These are phyloP conservation scores for Candida sanyaensis DNA, from an alignment of 1,139 yeast genomes.

Conservation along the genomic window DNA sequence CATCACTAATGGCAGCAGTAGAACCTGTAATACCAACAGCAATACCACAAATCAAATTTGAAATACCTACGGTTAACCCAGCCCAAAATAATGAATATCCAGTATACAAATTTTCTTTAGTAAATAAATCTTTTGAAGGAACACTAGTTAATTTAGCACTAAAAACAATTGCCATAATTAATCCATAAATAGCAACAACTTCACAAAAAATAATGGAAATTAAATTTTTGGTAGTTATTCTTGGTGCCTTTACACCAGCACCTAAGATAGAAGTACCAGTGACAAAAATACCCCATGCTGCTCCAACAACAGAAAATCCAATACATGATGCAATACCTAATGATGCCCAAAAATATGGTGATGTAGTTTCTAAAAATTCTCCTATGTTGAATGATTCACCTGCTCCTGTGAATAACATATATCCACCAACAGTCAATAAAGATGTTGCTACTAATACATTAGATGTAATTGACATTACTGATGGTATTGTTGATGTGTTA, in stretches of 20 bases:
- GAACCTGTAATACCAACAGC: conserved; percentile 98
- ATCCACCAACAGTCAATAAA: conserved; percentile 46
- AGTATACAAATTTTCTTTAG: conserved; percentile 89
- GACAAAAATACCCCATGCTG: conserved; percentile 98
- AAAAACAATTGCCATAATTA: conserved; percentile 97
- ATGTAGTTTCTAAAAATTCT: conserved; percentile 76
- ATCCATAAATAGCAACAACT: conserved; percentile 97
- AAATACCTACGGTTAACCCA: conserved; percentile 91
- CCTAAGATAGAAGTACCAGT: conserved; percentile 95
- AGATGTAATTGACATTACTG: conserved; percentile 13
- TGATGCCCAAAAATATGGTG: conserved; percentile 97
- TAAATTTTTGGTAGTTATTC: conserved; percentile 95
- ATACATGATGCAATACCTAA: conserved; percentile 92
- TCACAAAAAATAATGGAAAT: conserved; percentile 98
- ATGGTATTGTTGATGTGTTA: neutral
- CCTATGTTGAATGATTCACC: conserved; percentile 94
- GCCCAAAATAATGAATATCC: conserved; percentile 98
- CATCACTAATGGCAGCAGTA: conserved; percentile 97
- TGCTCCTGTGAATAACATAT: conserved; percentile 87
- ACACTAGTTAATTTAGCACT: conserved; percentile 84
- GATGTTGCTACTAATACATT: conserved; percentile 27
- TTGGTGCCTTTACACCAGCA: conserved; percentile 97
- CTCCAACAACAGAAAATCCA: conserved; percentile 94
- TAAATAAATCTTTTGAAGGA: conserved; percentile 58
- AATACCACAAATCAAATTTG: conserved; percentile 94